A percentile compares a stretch with the other conserved stretches of the same genome.
These are phyloP conservation scores for Tetracladium setigerum DNA, from an alignment of 495 filamentous ascomycete genomes.

Conservation along the genomic window DNA sequence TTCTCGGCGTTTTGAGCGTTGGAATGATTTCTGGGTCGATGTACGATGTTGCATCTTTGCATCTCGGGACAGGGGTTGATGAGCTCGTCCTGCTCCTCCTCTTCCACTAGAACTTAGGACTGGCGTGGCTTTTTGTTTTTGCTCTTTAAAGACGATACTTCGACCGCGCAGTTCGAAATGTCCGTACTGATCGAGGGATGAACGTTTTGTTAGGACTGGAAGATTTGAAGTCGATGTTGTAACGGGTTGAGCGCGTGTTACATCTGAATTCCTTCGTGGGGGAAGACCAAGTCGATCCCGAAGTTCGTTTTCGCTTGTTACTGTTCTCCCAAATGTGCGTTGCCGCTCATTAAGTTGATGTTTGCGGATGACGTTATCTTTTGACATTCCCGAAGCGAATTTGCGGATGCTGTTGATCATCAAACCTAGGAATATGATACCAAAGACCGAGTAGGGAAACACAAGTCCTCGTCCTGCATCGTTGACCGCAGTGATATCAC, in stretches of 20 bases:
- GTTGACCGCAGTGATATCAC: conserved; percentile 47
- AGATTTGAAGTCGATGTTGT: conserved; percentile 10
- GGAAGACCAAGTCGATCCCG: conserved; percentile 33
- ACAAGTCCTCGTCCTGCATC: conserved; percentile 44
- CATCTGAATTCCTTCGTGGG: conserved; percentile 12
- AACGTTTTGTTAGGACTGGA: conserved; percentile 1
- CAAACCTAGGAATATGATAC: conserved; percentile 67
- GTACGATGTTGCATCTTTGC: conserved; percentile 40
- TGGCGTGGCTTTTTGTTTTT: conserved; percentile 5
- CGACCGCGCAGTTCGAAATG: conserved; percentile 28
- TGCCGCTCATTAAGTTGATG: conserved; percentile 53
- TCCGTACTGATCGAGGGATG: conserved; percentile 29
- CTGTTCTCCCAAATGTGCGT: conserved; percentile 46
- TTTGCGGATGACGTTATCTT: conserved; percentile 57
- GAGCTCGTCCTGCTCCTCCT: conserved; percentile 12
- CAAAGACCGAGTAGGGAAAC: conserved; percentile 67
- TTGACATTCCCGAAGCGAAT: conserved; percentile 54
- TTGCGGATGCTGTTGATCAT: conserved; percentile 63
- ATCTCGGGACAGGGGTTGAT: conserved; percentile 15
- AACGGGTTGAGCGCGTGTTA: background rate
- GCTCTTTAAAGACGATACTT: conserved; percentile 28
- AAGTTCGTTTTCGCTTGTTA: conserved; percentile 39
- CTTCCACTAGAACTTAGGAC: conserved; percentile 8
- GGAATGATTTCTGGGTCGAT: conserved; percentile 42
- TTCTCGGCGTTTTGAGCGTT: conserved; percentile 43